Base-by-base conservation (phyloP, 768 basidiomycete genomes). In the Trametes sanguinea region DNA sequence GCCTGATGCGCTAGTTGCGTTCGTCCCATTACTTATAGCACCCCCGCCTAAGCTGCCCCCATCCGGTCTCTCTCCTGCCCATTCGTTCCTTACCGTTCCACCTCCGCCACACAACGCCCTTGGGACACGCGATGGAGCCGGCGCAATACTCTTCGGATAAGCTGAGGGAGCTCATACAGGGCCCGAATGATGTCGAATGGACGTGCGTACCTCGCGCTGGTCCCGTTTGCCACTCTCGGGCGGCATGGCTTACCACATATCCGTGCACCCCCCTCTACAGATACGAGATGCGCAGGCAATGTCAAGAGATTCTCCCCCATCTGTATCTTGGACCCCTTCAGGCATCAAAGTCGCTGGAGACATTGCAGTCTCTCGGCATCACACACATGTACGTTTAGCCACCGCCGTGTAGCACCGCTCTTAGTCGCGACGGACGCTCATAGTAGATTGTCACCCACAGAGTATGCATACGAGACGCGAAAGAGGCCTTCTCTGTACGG, bases 221-320 rank as follows among this genome's bases (percentile, higher is more conserved):
- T 4, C 6, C 11, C 45, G 37, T 7, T 46, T 9, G 54, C 60
- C 59, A 57, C 50, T 54, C 45, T 27, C 43, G 37, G 22, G 46
- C 14, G 45, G 37, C 22, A 32, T 45, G 32, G 16, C 7, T 22
- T 22, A 22, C 22, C 22, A 22, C 29, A 40, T 52, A 43, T 30
- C 32, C n/a, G 5, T 29, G 2, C 45, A 27, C 17, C 33, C 30
- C 39, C 11, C 45, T 39, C 27, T 51, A 30, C 57, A 93, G 90
- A 69, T 97, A 97, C 70, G 94, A 96, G 76, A 95, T 97, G 95
- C 83, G 94, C 33, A 80, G 94, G n/a, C 90, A 95, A 69, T 94
- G 92, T 68, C 94, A 97, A 76, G 90, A 95, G 74, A 95, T 96
- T 65, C 78, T 92, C 0, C 89, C 92, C 29, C 85, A 86, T 16